Percentiles rank a stretch among this genome's conserved stretches.
These are phyloP conservation scores for Dentipellis fragilis DNA, from an alignment of 768 basidiomycete genomes.

Conservation along the genomic window DNA sequence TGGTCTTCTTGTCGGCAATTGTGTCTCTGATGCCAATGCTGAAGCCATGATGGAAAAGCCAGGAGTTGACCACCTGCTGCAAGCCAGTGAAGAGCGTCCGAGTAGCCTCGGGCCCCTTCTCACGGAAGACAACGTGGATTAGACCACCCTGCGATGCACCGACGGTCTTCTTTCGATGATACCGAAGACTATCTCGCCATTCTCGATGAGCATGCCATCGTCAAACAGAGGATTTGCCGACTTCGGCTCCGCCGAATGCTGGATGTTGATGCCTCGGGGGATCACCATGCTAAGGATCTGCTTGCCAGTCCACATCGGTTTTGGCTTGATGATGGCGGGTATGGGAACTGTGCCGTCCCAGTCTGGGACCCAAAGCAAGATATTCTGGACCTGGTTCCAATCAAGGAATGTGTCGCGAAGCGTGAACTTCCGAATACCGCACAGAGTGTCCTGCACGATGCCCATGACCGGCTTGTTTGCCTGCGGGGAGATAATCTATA, in stretches of 20 bases:
- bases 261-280: slow-evolving; percentile 91
- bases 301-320: slow-evolving; percentile 96
- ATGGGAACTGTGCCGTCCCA: slow-evolving; percentile 94
- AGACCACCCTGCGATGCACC: slow-evolving; percentile 92
- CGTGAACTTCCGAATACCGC: slow-evolving; percentile 95
- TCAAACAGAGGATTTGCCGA: slow-evolving; percentile 78
- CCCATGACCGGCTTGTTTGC: slow-evolving; percentile 99
- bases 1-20: slow-evolving; percentile 83
- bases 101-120: slow-evolving; percentile 91
- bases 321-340: slow-evolving; percentile 93
- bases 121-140: slow-evolving; percentile 93
- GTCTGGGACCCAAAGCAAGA: slow-evolving; percentile 93
- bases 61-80: slow-evolving; percentile 94
- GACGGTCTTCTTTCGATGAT: slow-evolving; percentile 96
- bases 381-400: slow-evolving; percentile 94
- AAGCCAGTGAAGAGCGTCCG: slow-evolving; percentile 86
- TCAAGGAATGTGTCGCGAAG: slow-evolving; percentile 92
- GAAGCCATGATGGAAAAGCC: slow-evolving; percentile 98
- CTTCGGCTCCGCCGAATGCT: slow-evolving; percentile 70
- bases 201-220: slow-evolving; percentile 93
- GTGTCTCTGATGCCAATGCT: slow-evolving; percentile 99
- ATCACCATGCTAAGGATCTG: slow-evolving; percentile 89
- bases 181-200: slow-evolving; percentile 91
- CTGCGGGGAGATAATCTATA: slow-evolving; percentile 95
- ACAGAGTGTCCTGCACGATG: slow-evolving; percentile 97